Evolutionary conservation across 2,329 filamentous ascomycete species (phyloP).

Genomic region (Colletotrichum shisoi): DNA sequence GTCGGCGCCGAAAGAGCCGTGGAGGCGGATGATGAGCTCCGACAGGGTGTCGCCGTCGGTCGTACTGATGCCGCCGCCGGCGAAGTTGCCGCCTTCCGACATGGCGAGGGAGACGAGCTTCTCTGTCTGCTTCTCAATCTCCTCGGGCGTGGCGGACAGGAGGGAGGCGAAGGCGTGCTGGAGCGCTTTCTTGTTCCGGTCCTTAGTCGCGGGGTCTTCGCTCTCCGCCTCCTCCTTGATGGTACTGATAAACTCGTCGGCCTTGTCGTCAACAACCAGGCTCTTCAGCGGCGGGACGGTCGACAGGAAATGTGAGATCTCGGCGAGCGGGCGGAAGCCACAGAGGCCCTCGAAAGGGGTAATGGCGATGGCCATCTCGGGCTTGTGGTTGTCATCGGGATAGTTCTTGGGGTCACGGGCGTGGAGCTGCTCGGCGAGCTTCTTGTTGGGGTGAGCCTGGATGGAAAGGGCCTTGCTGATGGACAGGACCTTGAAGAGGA

Average conservation of each 20-base stretch:
- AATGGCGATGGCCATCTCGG: constrained; percentile 98
- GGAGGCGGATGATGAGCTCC: constrained; percentile 77
- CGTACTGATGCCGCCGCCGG: constrained; percentile 70
- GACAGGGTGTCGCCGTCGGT: constrained; percentile 75
- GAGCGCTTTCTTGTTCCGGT: constrained; percentile 78
- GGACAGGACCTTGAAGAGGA: constrained; percentile 96
- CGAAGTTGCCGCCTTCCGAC: constrained; percentile 74
- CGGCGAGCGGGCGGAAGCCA: constrained; percentile 86
- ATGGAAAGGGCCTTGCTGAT: constrained; percentile 96
- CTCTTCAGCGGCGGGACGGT: constrained; percentile 64
- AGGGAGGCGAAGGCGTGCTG: constrained; percentile 78
- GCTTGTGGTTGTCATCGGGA: constrained; percentile 99
- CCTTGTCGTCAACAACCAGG: constrained; percentile 71
- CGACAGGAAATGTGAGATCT: constrained; percentile 85
- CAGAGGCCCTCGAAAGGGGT: constrained; percentile 96
- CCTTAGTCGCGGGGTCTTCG: constrained; percentile 71
- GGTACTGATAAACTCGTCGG: constrained; percentile 61
- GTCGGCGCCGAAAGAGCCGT: constrained; percentile 86
- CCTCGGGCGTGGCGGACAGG: constrained; percentile 75
- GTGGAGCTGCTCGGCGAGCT: constrained; percentile 85
- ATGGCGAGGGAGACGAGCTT: constrained; percentile 76
- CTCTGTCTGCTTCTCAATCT: constrained; percentile 68
- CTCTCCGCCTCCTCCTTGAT: constrained; percentile 55
- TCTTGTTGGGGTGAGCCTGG: constrained; percentile 96
- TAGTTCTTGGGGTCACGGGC: constrained; percentile 90